Percentiles rank a stretch among this genome's conserved stretches.
These are phyloP conservation scores for Lentinula guzmanii DNA, from an alignment of 768 basidiomycete genomes.

Conservation along the genomic window DNA sequence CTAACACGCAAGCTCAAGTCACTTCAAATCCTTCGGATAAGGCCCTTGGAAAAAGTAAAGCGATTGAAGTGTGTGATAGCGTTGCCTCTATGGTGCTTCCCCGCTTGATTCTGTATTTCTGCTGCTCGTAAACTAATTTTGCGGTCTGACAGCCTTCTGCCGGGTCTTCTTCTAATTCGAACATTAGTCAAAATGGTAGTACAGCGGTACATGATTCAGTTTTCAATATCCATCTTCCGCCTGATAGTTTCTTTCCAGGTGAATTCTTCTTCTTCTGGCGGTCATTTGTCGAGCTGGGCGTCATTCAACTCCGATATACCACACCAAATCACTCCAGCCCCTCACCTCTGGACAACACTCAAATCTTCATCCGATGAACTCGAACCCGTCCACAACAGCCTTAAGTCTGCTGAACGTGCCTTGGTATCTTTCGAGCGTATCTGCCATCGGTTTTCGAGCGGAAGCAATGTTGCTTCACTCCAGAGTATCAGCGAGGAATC, in stretches of 20 bases:
- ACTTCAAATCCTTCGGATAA: background rate
- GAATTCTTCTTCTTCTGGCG: background rate
- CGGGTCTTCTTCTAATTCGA: background rate
- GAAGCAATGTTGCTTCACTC: background rate
- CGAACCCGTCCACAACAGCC: background rate
- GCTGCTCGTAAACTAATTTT: background rate
- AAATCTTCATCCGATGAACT: background rate
- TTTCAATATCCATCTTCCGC: too few relatives aligned
- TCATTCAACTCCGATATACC: background rate
- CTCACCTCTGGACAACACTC: background rate
- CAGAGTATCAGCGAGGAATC: slow-evolving; percentile 4
- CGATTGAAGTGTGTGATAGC: background rate
- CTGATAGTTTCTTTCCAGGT: background rate
- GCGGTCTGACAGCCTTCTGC: background rate
- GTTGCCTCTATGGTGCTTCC: background rate
- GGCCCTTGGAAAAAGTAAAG: background rate
- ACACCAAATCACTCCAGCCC: background rate
- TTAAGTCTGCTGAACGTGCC: slow-evolving; percentile 1
- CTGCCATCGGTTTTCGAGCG: slow-evolving; percentile 5
- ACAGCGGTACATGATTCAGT: background rate
- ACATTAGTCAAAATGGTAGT: background rate
- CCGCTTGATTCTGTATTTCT: background rate
- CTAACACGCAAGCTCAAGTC: background rate
- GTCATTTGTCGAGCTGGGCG: background rate
- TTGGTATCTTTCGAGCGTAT: slow-evolving; percentile 6